Evolutionary conservation across 345 rosid species (phyloP).

Genomic region (Trapa bicornis): DNA sequence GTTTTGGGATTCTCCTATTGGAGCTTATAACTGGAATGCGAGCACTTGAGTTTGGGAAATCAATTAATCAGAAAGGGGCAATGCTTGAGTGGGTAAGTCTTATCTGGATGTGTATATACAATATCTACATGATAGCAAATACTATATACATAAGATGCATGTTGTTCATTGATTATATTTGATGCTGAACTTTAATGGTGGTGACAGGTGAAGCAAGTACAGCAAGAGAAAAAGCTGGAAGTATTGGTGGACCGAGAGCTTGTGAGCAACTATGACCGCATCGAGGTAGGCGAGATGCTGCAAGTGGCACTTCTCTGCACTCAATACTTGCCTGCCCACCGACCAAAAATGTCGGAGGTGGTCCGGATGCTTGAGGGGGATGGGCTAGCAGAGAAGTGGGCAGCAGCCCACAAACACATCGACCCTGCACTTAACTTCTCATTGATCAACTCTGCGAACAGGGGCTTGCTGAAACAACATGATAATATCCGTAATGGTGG

Average conservation of each 20-base stretch:
- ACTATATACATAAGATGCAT: too few relatives aligned
- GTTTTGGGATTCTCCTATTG: conserved; percentile 82
- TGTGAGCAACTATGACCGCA: conserved; percentile 47
- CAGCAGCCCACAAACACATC: conserved; percentile 49
- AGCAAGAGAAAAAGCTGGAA: conserved; percentile 70
- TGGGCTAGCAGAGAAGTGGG: conserved; percentile 90
- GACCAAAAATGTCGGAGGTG: conserved; percentile 86
- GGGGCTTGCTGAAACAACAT: conserved; percentile 14
- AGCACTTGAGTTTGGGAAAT: conserved; percentile 84
- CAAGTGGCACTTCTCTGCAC: conserved; percentile 86
- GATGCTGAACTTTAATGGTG: not conserved
- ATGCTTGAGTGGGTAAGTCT: conserved; percentile 79
- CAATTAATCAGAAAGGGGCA: conserved; percentile 75
- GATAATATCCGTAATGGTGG: conserved; percentile 23
- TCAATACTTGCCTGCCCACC: conserved; percentile 73
- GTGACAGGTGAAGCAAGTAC: conserved; percentile 62
- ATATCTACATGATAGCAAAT: too few relatives aligned
- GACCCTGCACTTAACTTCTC: conserved; percentile 27
- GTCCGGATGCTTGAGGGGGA: conserved; percentile 96
- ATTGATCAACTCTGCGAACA: conserved; percentile 24
- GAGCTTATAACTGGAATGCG: conserved; percentile 94
- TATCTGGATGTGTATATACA: too few relatives aligned
- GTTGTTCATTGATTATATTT: too few relatives aligned
- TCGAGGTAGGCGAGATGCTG: conserved; percentile 79
- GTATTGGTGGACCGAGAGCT: conserved; percentile 70